Evolutionary conservation across 805 yeast genomes (phyloP).

Genomic region (Schwanniomyces pseudopolymorphus): DNA sequence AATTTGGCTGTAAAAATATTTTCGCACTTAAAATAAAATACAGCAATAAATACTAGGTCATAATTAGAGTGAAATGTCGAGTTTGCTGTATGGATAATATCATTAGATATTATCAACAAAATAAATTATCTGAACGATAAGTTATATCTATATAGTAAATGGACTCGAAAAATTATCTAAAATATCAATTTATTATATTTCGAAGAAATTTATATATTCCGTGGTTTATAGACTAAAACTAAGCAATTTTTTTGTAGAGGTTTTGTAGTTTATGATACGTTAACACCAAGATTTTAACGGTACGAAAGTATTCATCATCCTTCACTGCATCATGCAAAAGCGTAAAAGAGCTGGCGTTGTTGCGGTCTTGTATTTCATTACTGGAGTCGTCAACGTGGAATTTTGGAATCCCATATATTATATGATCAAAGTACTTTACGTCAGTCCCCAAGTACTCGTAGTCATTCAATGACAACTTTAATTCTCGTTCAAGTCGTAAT

Average conservation of each 20-base stretch:
- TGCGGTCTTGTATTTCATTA: slow-evolving; percentile 1
- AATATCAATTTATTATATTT: too few species aligned
- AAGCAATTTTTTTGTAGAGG: slow-evolving; percentile 14
- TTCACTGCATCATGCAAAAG: slow-evolving; percentile 18
- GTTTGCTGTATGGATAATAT: too few species aligned
- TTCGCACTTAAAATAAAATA: neutral
- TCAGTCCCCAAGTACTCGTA: slow-evolving; percentile 12
- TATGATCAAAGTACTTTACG: slow-evolving; percentile 15
- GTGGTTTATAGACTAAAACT: neutral
- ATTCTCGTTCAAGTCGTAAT: slow-evolving; percentile 35
- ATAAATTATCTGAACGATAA: too few species aligned
- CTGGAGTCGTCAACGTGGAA: slow-evolving; percentile 9
- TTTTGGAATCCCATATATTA: slow-evolving; percentile 21
- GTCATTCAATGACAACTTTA: slow-evolving; percentile 19
- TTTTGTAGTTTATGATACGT: slow-evolving; percentile 23
- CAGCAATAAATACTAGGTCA: neutral
- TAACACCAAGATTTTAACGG: slow-evolving; percentile 22
- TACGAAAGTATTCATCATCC: slow-evolving; percentile 20
- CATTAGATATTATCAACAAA: too few species aligned
- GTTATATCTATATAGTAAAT: too few species aligned
- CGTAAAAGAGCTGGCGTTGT: slow-evolving; percentile 17
- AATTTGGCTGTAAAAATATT: slow-evolving; percentile 1
- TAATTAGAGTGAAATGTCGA: too few species aligned
- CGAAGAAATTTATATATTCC: too few species aligned
- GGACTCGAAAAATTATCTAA: too few species aligned